phyloP scores from a whole-genome alignment of 2,329 filamentous ascomycete species.

The Teratosphaeria nubilosa region DNA sequence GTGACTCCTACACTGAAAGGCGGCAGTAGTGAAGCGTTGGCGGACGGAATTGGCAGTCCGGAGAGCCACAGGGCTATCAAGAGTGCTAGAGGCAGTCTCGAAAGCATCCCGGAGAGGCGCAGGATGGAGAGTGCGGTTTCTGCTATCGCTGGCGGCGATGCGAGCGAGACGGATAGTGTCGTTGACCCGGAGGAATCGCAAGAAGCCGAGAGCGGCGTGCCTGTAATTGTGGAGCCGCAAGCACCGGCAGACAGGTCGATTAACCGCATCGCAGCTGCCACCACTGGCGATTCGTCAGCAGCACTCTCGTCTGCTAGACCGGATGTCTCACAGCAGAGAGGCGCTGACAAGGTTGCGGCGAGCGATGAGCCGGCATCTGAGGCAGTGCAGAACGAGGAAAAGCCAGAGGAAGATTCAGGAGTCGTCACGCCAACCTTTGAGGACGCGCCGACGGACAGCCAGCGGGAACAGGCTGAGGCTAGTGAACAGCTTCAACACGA shows the following conservation, averaged over 20 bases:
- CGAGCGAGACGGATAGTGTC: background rate
- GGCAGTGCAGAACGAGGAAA: background rate
- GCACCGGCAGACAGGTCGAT: background rate
- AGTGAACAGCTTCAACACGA: slow-evolving; percentile 1
- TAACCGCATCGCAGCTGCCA: background rate
- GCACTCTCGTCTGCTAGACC: background rate
- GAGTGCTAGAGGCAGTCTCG: slow-evolving; percentile 5
- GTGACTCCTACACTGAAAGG: slow-evolving; percentile 56
- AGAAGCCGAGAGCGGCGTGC: background rate
- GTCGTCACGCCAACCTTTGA: slow-evolving; percentile 3
- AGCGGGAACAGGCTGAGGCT: background rate
- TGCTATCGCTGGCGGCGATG: background rate
- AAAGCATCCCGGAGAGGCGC: slow-evolving; percentile 4
- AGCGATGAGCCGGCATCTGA: background rate
- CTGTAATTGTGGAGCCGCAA: background rate
- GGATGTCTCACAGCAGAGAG: background rate
- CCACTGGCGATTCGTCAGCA: slow-evolving; percentile 1
- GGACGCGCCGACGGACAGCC: slow-evolving; percentile 3
- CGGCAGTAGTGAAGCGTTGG: background rate
- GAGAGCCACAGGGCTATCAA: slow-evolving; percentile 4
- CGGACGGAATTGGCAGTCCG: background rate
- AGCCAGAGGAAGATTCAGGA: background rate
- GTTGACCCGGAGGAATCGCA: background rate
- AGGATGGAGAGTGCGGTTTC: background rate
- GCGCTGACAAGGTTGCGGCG: background rate